Evolutionary conservation across 2,329 filamentous ascomycete species (phyloP).

Genomic region (Fusarium goolgardi): DNA sequence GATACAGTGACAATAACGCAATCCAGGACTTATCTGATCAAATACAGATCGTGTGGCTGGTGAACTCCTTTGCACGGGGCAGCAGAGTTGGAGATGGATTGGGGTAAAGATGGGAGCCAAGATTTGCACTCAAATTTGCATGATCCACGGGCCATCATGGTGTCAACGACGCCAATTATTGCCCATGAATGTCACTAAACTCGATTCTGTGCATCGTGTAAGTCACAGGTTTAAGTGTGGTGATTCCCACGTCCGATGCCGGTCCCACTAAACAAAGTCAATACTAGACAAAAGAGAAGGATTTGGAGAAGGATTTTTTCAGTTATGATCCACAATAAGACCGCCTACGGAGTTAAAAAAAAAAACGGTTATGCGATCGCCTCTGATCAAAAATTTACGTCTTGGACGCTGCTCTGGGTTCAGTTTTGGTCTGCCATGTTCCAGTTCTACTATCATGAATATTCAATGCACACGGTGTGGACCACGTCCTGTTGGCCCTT

Average conservation of each 20-base stretch:
- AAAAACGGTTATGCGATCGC: constrained; percentile 28
- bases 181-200: constrained; percentile 13
- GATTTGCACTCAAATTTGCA: constrained; percentile 15
- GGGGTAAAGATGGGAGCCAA: constrained; percentile 12
- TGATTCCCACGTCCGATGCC: constrained; percentile 29
- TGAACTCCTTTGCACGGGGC: background rate
- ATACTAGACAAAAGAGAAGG: constrained; percentile 9
- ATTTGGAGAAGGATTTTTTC: constrained; percentile 17
- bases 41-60: constrained; percentile 5
- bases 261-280: constrained; percentile 41
- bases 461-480: constrained; percentile 29
- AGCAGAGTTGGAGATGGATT: constrained; percentile 15
- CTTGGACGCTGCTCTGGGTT: constrained; percentile 22
- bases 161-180: constrained; percentile 6
- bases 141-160: constrained; percentile 8
- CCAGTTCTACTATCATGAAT: constrained; percentile 7
- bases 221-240: constrained; percentile 18
- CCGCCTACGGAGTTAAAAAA: constrained; percentile 23
- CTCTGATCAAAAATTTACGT: constrained; percentile 28
- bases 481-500: background rate
- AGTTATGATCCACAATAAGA: constrained; percentile 24
- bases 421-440: background rate
- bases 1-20: constrained; percentile 7
- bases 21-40: constrained; percentile 24
- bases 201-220: constrained; percentile 14